Percentiles rank a stretch among this genome's conserved stretches.
Conservation (phyloP, 139 green algal species). For the Tetraselmis striata region DNA sequence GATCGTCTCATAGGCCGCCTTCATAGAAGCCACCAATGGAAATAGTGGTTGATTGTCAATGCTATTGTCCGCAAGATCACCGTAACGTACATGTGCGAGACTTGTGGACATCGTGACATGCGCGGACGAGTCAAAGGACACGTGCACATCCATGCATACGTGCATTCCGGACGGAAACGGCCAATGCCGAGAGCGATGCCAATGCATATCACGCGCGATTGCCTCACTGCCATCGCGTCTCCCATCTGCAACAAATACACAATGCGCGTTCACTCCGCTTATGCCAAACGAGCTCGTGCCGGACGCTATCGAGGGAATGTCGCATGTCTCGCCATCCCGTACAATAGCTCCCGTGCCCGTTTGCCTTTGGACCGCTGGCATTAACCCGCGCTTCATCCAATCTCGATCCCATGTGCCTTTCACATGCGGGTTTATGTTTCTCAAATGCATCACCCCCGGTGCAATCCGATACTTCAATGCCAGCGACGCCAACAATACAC, state of each 20-base stretch:
- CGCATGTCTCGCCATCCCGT: background rate
- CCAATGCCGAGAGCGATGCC: background rate
- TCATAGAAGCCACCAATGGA: background rate
- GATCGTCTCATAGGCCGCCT: background rate
- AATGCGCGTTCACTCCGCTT: slow-evolving; percentile 40
- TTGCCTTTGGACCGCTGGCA: background rate
- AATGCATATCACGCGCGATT: background rate
- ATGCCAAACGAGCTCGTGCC: slow-evolving; percentile 46
- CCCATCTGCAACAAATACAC: slow-evolving; percentile 7
- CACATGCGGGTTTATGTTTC: slow-evolving; percentile 15
- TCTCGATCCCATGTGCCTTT: background rate
- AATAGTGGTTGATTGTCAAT: background rate
- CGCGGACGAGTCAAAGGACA: background rate
- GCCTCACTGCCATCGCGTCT: background rate
- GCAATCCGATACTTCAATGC: background rate
- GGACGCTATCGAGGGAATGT: background rate
- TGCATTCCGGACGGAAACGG: background rate
- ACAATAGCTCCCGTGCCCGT: background rate
- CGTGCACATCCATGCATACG: background rate
- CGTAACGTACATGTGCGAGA: background rate
- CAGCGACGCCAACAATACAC: background rate
- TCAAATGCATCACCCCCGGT: background rate
- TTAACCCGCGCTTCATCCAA: background rate
- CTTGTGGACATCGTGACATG: background rate
- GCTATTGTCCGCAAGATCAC: background rate